Evolutionary conservation across 257 asterid species (phyloP), one percentile per base, ranked within the genome.

Genomic region (Echium plantagineum): DNA sequence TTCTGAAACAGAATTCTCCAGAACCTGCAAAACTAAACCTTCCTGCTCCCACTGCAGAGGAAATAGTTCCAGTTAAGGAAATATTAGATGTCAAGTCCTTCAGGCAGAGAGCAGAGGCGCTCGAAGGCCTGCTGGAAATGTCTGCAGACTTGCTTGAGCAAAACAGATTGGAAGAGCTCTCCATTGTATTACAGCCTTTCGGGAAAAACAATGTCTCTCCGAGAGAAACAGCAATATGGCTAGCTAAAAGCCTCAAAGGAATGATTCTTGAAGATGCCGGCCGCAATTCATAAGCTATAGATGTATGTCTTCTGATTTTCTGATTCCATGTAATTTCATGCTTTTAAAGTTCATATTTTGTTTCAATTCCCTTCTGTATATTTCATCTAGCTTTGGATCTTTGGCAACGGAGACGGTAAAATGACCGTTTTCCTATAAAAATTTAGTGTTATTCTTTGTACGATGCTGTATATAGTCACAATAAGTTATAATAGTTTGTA

Each of bases 81-180:
- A 71, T 64, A 21, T 61, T 88, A 74, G 95, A 93, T 32, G 87
- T 86, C 21, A 82, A 75, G 70, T 93, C 98, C 31, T 74, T 75
- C 76, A 74, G 89, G 53, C 98, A 93, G 69, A 85, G 98, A 69
- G 97, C 98, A 9, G 98, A 88, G 38, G 98, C 98, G 57, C 94
- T 93, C 22, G 98, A 93, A 81, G 98, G 94, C 58, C 74, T 93
- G 35, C 68, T 93, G 38, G 98, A 93, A 77, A 66, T 93, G 64
- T 93, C 98, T n/a, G 98, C 98, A 3, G 98, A 93, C 55, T 74
- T 93, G 77, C 94, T 93, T 47, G 87, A 93, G 83, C 85, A 93
- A 55, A 81, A 74, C 63, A 79, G 97, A 80, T 71, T 93, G 15
- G 94, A 84, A 73, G 98, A 93, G 63, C 96, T 93, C 26, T 67